Evolutionary conservation across 345 rosid genomes (phyloP), one percentile per base, ranked within the genome.

Genomic region (Populus davidiana): DNA sequence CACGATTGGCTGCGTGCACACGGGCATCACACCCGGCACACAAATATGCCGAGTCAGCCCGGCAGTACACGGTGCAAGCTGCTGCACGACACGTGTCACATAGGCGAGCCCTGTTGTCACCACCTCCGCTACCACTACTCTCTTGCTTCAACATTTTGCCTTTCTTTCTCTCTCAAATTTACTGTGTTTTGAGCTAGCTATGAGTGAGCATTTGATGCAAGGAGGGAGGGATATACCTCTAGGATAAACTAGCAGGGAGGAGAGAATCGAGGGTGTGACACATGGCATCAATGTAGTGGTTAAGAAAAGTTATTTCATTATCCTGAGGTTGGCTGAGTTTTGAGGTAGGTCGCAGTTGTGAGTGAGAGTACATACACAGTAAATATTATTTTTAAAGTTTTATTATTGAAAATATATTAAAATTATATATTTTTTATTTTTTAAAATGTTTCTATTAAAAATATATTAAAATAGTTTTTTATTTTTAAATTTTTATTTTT

Each of bases 81-180:
- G 92, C 92, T 14, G 92, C 89, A 21, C 85, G 76, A 79, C 98
- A 94, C 0, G 94, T 90, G 83, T 89, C 97, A 44, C 98, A 94
- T 5, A 66, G 78, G 11, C 93, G 90, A 23, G 91, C 89, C 94
- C 96, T 90, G 35, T 73, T 81, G 84, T 80, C 87, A 23, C 78
- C 75, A 9, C 70, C 41, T 2, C 81, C 81, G 13, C 81, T 71
- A 41, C 81, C 82, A 27, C 43, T 75, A 25, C 21, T 76, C 77
- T 89, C 97, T 52, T 90, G 81, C 82, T 91, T 92, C 90, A 94
- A 75, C 98, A 91, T 93, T 20, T 2, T 21, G 14, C 10, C 54
- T 71, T 11, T 71, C 56, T 77, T 50, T 61, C 49, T 75, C 66
- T 47, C 23, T 63, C 33, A 73, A 61, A 7, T 7, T 73, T 39